Evolutionary conservation across 306 rosid genomes (phyloP), one percentile per base, ranked within the genome.

Genomic region (Malus sylvestris): DNA sequence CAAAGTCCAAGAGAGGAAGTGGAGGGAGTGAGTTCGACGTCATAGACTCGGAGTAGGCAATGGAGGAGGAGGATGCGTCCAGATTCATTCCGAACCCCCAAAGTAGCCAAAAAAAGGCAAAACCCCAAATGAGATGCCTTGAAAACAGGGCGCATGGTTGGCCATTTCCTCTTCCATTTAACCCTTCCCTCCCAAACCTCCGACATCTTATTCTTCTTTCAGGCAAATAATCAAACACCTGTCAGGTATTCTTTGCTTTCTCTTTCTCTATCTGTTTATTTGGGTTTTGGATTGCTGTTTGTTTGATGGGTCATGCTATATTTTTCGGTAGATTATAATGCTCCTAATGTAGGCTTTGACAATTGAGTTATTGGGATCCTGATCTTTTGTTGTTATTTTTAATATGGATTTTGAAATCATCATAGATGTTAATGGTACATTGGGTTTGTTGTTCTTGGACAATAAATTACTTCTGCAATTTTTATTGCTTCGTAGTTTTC

Each of bases 1-100:
- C 53, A 44, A 11, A 9, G 63, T 8, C 29, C 20, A n/a, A 13
- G 62, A 1, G 62, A 10, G 62, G 3, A 25, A 8, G 62, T 16
- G 60, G 49, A 44, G 16, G 18, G 23, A 58, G 30, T 57, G 27
- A 57, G 22, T 55, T 57, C 13, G 9, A n/a, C 62, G 62, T 57
- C 29, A 15, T 25, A 0, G 32, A 12, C 60, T 18, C 3, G 22
- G 6, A 20, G 60, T 1, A 4, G 11, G 70, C 51, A 38, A 38
- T 5, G 71, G 71, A 42, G 3, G 61, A 29, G 61, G 60, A 23
- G 57, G 72, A 70, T 70, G 61, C 60, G 74, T 70, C 74, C 61
- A 70, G 74, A 29, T 70, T 70, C 74, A 70, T 70, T 49, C 42
- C 1, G 40, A 49, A 27, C 3, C 60, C 73, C 71, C 30, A 67